Evolutionary conservation across 371 early-diverging fungal genomes (phyloP), one percentile per base, ranked within the genome.

Genomic region (Haplosporangium sp.): DNA sequence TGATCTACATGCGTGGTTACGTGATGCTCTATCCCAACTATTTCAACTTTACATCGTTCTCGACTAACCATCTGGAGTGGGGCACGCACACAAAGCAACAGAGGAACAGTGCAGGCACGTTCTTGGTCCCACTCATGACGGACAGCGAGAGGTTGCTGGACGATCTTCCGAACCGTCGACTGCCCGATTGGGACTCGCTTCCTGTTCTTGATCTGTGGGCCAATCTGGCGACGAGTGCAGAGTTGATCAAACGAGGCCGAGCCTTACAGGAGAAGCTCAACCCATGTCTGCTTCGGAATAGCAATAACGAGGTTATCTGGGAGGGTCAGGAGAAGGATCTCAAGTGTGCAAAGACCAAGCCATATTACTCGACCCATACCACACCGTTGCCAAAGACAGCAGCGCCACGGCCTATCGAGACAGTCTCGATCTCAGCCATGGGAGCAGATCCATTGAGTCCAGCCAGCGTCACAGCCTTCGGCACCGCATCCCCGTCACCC

Each of bases 11-110:
- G 63, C 84, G 90, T 16, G 89, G 83, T 38, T 88, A 88, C 51
- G 86, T 87, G 1, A 89, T 90, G 90, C 72, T 90, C 7, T 90
- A 90, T 61, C 90, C 90, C 40, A 89, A 89, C 64, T 89, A 83
- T 74, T 79, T 84, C 66, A 81, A 83, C 50, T 88, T 88, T 62
- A 86, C 84, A 12, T 86, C 88, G 3, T 89, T 90, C 59, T 88
- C 90, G 5, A 90, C 90, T 38, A 90, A 90, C 70, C 90, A 89
- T 79, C 73, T 89, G 21, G 90, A 90, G 62, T 84, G 80, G 56
- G 90, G 90, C 13, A 86, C 85, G 5, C 89, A 90, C 55, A 84
- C 90, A 13, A 83, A 85, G 55, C 72, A 74, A n/a, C 82, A 80
- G 52, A 82, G 85, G n/a, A 84, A 84, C 67, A 81, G 74, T 62